Base-by-base conservation (phyloP, 768 basidiomycete genomes). In the Ephemerocybe angulata region DNA sequence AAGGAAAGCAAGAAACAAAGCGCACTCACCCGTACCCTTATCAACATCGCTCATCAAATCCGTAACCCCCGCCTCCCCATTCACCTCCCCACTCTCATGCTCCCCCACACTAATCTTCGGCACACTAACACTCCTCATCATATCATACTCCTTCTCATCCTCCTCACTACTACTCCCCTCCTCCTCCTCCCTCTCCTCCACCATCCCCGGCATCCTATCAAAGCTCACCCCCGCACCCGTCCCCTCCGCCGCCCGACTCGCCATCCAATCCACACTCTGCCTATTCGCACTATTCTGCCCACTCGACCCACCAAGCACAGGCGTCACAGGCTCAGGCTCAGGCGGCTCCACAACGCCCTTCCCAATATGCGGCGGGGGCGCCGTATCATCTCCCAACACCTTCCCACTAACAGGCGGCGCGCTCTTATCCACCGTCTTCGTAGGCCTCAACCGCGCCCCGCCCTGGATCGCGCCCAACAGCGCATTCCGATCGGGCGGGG, bases 221-320 rank as follows among this genome's bases (percentile, higher is more conserved):
- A 58, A 55, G 27, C 62, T 54, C 30, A 59, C 54, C 27, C 62
- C 56, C 28, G 65, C 64, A 31, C 76, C 79, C 33, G 73, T 72
- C 72, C 96, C 86, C 35, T 87, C 88, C 15, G 95, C 88, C 12
- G 95, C 93, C 12, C 96, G 77, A 29, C 87, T 88, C 49, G 85
- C 81, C 65, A 91, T 93, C 95, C 95, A 98, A 63, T 93, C 94
- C 3, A 96, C 87, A 6, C 86, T 88, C 68, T 93, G 88, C 56
- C 85, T 76, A 62, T n/a, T n/a, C n/a, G n/a, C n/a, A n/a, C 87
- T 81, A 52, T 70, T 78, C 30, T 77, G 63, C 44, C 59, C 65
- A 3, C n/a, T n/a, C n/a, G n/a, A n/a, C n/a, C n/a, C n/a, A n/a
- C n/a, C n/a, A n/a, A n/a, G n/a, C n/a, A n/a, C n/a, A n/a, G n/a